phyloP scores from a whole-genome alignment of 2,329 filamentous ascomycete genomes.

The Aspergillus amoenus region DNA sequence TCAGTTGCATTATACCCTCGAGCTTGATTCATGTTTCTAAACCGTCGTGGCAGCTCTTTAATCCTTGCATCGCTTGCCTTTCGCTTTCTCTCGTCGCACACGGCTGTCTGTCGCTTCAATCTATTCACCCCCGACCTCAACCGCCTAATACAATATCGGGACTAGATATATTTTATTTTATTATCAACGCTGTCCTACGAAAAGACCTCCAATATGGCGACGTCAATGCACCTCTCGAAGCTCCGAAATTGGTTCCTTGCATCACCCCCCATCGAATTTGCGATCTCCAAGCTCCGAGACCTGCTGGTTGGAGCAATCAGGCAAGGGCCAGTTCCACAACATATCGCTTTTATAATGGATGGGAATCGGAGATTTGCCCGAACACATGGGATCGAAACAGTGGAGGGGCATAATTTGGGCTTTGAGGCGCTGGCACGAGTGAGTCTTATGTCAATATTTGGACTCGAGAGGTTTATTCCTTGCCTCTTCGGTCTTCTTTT shows the following conservation, averaged over 20 bases:
- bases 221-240: slow-evolving; percentile 60
- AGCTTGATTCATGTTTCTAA: slow-evolving; percentile 3
- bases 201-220: slow-evolving; percentile 33
- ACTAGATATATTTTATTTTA: neutral
- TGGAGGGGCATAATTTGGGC: slow-evolving; percentile 92
- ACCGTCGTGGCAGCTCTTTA: slow-evolving; percentile 3
- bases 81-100: neutral
- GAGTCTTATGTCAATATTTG: slow-evolving; percentile 31
- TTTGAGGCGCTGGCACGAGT: slow-evolving; percentile 92
- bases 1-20: slow-evolving; percentile 8
- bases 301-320: slow-evolving; percentile 83
- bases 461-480: neutral
- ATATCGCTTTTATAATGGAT: slow-evolving; percentile 99
- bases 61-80: neutral
- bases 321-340: slow-evolving; percentile 88
- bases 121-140: neutral
- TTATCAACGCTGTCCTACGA: neutral
- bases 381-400: slow-evolving; percentile 87
- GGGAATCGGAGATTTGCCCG: slow-evolving; percentile 92
- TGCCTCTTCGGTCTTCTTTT: neutral
- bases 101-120: neutral
- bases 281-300: slow-evolving; percentile 74
- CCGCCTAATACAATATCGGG: neutral
- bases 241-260: slow-evolving; percentile 75
- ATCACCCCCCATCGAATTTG: slow-evolving; percentile 90